Conservation (phyloP, 148 eudicot genomes). For the Nepenthes mirabilis region DNA sequence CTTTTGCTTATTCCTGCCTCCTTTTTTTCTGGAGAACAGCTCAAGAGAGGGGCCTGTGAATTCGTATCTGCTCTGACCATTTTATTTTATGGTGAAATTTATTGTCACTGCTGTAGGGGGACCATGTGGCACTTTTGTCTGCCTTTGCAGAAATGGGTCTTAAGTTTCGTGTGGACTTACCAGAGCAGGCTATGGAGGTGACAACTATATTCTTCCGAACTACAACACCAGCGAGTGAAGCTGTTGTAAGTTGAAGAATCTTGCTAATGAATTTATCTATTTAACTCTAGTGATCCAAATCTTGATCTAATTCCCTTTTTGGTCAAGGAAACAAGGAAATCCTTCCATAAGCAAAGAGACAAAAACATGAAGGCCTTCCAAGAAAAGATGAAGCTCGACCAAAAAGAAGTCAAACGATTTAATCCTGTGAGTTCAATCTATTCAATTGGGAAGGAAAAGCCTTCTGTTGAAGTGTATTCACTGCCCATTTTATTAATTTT, state of each 20-base stretch:
- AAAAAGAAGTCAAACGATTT: conserved; percentile 74
- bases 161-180: conserved; percentile 81
- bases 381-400: conserved; percentile 71
- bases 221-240: conserved; percentile 76
- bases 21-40: not conserved
- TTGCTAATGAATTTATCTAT: conserved; percentile 1
- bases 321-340: conserved; percentile 55
- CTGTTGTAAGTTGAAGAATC: conserved; percentile 37
- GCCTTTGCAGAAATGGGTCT: conserved; percentile 97
- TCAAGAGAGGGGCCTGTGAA: not conserved
- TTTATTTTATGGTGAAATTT: conserved; percentile 1
- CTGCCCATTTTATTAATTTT: not conserved
- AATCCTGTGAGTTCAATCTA: conserved; percentile 66
- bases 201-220: conserved; percentile 74
- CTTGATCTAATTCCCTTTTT: conserved; percentile 10
- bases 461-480: not conserved
- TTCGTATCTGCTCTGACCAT: not conserved
- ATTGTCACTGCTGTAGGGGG: conserved; percentile 53
- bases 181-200: conserved; percentile 97
- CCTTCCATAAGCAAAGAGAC: conserved; percentile 52
- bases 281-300: conserved; percentile 1
- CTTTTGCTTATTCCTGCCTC: not conserved
- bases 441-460: not conserved
- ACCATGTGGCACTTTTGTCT: conserved; percentile 94
- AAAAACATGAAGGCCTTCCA: conserved; percentile 60